Conservation (phyloP, 495 filamentous ascomycete species). For the Lasiosphaeria hispida region DNA sequence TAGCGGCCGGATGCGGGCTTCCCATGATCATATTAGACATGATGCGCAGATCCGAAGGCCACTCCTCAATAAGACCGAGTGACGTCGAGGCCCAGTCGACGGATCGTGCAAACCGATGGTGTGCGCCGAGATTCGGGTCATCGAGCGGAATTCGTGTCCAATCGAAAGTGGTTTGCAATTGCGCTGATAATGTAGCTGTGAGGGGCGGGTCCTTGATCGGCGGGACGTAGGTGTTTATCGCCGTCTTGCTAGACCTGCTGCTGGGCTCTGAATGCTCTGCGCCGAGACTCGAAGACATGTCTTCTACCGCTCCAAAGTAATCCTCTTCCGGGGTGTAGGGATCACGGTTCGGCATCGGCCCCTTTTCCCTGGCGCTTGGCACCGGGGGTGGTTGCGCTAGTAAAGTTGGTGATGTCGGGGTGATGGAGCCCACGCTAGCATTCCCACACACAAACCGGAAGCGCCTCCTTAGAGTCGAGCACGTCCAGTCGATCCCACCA, state of each 20-base stretch:
- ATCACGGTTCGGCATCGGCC: background rate
- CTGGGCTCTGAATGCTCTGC: constrained; percentile 25
- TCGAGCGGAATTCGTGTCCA: constrained; percentile 63
- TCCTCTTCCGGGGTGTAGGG: constrained; percentile 15
- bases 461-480: constrained; percentile 59
- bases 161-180: constrained; percentile 53
- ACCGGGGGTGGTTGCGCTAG: constrained; percentile 25
- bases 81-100: constrained; percentile 64
- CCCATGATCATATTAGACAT: constrained; percentile 71
- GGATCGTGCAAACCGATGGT: constrained; percentile 64
- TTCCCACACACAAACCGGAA: constrained; percentile 60
- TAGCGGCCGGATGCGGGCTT: constrained; percentile 65
- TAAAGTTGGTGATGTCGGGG: constrained; percentile 37
- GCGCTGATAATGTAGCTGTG: constrained; percentile 18
- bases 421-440: constrained; percentile 24
- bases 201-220: constrained; percentile 30
- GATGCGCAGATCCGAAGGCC: constrained; percentile 59
- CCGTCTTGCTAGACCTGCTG: constrained; percentile 14
- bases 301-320: constrained; percentile 38
- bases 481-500: constrained; percentile 60
- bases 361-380: constrained; percentile 24
- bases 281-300: constrained; percentile 8
- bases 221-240: constrained; percentile 21
- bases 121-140: constrained; percentile 54
- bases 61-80: constrained; percentile 64